These are phyloP conservation scores for Peziza echinospora DNA, from an alignment of 495 filamentous ascomycete species.

Conservation along the genomic window DNA sequence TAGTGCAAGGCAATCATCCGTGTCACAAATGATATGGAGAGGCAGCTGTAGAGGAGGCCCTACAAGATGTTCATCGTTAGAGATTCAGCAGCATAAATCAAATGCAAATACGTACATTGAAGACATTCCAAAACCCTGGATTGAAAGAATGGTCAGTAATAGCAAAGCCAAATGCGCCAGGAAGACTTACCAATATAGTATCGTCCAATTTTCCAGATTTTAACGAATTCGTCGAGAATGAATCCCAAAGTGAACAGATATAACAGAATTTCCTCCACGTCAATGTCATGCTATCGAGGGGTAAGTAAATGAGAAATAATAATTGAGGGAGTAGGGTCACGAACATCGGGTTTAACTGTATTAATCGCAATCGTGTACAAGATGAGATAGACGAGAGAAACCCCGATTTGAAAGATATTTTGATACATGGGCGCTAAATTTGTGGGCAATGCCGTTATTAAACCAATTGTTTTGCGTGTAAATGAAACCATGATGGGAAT, in stretches of 20 bases:
- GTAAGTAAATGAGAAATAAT: neutral
- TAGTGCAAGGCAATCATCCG: constrained; percentile 58
- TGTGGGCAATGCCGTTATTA: too few species aligned
- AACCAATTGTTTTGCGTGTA: too few species aligned
- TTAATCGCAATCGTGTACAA: constrained; percentile 86
- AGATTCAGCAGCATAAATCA: neutral
- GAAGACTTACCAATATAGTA: constrained; percentile 42
- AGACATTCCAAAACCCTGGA: constrained; percentile 65
- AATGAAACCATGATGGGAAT: too few species aligned
- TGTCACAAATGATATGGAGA: constrained; percentile 44
- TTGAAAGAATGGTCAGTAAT: neutral
- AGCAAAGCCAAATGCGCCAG: too few species aligned
- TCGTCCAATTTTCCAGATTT: constrained; percentile 79
- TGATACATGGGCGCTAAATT: constrained; percentile 71
- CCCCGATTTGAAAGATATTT: constrained; percentile 65
- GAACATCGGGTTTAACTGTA: constrained; percentile 43
- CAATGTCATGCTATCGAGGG: constrained; percentile 41
- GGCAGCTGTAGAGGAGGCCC: constrained; percentile 34
- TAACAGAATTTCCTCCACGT: constrained; percentile 61
- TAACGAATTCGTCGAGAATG: constrained; percentile 62
- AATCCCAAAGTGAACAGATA: constrained; percentile 90
- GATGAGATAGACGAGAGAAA: constrained; percentile 60
- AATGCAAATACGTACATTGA: constrained; percentile 46
- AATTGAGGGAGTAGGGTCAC: too few species aligned
- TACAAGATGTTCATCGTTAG: neutral